A percentile compares a stretch with the other conserved stretches of the same genome.
Evolutionary conservation across 2,329 filamentous ascomycete species (phyloP).

Genomic region (Bipolaris gigantea): DNA sequence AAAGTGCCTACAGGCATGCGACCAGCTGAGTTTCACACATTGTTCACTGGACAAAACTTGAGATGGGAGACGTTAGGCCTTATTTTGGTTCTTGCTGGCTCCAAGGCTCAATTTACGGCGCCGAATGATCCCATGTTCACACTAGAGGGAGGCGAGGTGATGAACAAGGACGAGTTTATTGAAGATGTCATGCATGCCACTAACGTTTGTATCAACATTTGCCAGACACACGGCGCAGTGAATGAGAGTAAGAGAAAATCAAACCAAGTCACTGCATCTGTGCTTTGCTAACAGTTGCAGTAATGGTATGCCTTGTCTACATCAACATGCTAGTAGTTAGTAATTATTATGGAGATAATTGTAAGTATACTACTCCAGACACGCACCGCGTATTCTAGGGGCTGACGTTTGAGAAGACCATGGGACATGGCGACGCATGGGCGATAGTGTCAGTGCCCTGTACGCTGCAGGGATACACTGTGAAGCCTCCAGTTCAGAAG

Average conservation of each 20-base stretch:
- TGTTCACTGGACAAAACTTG: slow-evolving; percentile 40
- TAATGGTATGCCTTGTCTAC: slow-evolving; percentile 42
- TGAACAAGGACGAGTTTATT: slow-evolving; percentile 38
- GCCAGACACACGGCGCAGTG: slow-evolving; percentile 40
- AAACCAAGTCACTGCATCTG: neutral
- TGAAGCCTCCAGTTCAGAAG: slow-evolving; percentile 32
- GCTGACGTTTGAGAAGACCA: slow-evolving; percentile 31
- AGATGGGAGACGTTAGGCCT: slow-evolving; percentile 42
- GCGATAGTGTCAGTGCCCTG: slow-evolving; percentile 32
- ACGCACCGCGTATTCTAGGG: too few species aligned
- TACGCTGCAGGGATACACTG: slow-evolving; percentile 43
- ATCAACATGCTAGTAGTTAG: slow-evolving; percentile 36
- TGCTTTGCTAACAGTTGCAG: neutral
- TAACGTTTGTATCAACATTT: slow-evolving; percentile 42
- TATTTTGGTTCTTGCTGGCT: slow-evolving; percentile 32
- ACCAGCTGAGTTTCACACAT: slow-evolving; percentile 37
- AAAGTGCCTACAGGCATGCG: slow-evolving; percentile 37
- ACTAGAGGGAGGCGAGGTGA: slow-evolving; percentile 33
- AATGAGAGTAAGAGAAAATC: slow-evolving; percentile 28
- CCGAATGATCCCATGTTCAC: slow-evolving; percentile 38
- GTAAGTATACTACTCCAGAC: slow-evolving; percentile 18
- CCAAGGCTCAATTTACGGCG: slow-evolving; percentile 35
- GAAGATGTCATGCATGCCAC: slow-evolving; percentile 41
- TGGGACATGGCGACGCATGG: slow-evolving; percentile 39
- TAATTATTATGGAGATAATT: slow-evolving; percentile 42